Percentiles rank a stretch among this genome's conserved stretches.
These are phyloP conservation scores for Sechiopsis laciniata DNA, from an alignment of 306 rosid species.

Conservation along the genomic window DNA sequence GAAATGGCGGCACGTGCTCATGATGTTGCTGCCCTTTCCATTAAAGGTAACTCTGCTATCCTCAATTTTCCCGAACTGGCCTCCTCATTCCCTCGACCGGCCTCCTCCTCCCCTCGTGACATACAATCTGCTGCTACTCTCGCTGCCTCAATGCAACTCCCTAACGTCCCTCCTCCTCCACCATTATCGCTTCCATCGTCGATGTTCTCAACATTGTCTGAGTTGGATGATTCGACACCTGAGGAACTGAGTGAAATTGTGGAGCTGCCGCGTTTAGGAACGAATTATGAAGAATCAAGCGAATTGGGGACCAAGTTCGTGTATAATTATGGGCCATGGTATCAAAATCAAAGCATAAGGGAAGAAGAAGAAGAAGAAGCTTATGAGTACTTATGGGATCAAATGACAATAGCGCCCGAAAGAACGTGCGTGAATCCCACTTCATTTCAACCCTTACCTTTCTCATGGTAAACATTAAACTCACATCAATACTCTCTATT, in stretches of 20 bases:
- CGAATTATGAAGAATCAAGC: constrained; percentile 28
- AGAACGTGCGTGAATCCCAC: constrained; percentile 8
- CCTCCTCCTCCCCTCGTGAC: constrained; percentile 52
- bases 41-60: constrained; percentile 22
- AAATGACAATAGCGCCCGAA: constrained; percentile 22
- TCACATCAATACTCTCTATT: neutral
- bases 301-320: constrained; percentile 32
- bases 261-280: constrained; percentile 17
- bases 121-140: constrained; percentile 57
- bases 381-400: constrained; percentile 26
- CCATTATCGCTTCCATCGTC: constrained; percentile 13
- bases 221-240: constrained; percentile 13
- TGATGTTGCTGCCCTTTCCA: constrained; percentile 54
- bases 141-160: constrained; percentile 48
- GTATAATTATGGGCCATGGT: constrained; percentile 27
- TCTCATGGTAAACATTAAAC: constrained; percentile 41
- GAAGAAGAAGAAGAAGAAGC: constrained; percentile 30
- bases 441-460: constrained; percentile 21
- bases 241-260: constrained; percentile 24
- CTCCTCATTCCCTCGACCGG: constrained; percentile 45
- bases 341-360: constrained; percentile 18
- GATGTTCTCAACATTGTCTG: constrained; percentile 21
- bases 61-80: constrained; percentile 20
- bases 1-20: constrained; percentile 86
- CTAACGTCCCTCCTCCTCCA: constrained; percentile 4